Conservation (phyloP, 73 alveolate genomes). For the Stentor roeselii region DNA sequence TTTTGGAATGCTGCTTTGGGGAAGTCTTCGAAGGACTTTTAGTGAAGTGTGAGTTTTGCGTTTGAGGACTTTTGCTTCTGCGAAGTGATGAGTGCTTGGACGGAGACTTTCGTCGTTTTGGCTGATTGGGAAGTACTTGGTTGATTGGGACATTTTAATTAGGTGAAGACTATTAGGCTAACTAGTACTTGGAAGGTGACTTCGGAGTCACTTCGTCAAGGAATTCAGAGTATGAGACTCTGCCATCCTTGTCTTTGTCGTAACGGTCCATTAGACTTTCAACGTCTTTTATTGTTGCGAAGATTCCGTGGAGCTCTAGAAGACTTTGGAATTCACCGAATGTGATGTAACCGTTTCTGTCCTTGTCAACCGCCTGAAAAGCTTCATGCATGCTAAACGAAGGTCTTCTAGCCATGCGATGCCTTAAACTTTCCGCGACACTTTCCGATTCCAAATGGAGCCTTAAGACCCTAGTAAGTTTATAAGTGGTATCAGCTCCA, state of each 20-base stretch:
- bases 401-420: conserved; percentile 31
- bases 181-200: conserved; percentile 38
- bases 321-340: conserved; percentile 36
- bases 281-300: conserved; percentile 34
- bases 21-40: not conserved
- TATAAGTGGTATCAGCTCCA: conserved; percentile 22
- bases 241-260: conserved; percentile 45
- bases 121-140: no score
- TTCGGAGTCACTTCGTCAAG: conserved; percentile 47
- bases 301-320: conserved; percentile 34
- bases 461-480: conserved; percentile 27
- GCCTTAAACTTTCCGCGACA: conserved; percentile 34
- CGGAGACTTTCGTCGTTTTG: no score
- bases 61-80: conserved; percentile 2
- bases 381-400: conserved; percentile 41
- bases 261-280: conserved; percentile 33
- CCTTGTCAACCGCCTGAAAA: conserved; percentile 37
- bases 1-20: not conserved
- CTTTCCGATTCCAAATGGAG: conserved; percentile 31
- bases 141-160: no score
- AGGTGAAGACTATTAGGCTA: no score
- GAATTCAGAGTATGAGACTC: conserved; percentile 50
- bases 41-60: not conserved
- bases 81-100: no score
- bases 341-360: conserved; percentile 43